Evolutionary conservation across 352 stramenopile species (phyloP).

Genomic region (Nothophytophthora sp.): DNA sequence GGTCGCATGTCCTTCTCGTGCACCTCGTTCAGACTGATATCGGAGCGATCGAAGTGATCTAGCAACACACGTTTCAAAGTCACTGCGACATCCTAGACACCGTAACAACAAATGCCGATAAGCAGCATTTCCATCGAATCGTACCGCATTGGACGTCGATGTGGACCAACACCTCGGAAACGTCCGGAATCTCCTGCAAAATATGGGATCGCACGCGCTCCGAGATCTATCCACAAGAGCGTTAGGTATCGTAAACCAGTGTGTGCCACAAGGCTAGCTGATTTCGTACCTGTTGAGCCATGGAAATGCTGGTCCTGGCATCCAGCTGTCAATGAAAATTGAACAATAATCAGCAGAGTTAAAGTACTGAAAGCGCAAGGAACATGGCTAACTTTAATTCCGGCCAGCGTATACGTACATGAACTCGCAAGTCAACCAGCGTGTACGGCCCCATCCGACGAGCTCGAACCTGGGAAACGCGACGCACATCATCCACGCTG

Average conservation of each 20-base stretch:
- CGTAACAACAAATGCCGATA: too few species aligned
- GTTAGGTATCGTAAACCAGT: too few species aligned
- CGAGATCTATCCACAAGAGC: slow-evolving; percentile 73
- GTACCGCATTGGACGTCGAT: slow-evolving; percentile 79
- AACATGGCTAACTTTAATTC: not conserved
- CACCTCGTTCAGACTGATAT: slow-evolving; percentile 20
- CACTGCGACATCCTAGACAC: too few species aligned
- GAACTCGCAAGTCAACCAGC: slow-evolving; percentile 81
- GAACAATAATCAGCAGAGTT: not conserved
- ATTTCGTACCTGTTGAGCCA: slow-evolving; percentile 70
- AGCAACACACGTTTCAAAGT: too few species aligned
- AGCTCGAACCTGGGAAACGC: slow-evolving; percentile 80
- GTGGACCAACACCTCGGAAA: slow-evolving; percentile 89
- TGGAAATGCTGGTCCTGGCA: slow-evolving; percentile 79
- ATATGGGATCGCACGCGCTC: slow-evolving; percentile 72
- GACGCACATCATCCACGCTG: slow-evolving; percentile 79
- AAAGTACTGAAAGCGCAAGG: too few species aligned
- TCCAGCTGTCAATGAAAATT: slow-evolving; percentile 42
- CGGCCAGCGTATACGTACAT: slow-evolving; percentile 50
- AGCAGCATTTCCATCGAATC: too few species aligned
- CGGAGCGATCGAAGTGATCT: slow-evolving; percentile 29
- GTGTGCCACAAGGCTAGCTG: too few species aligned
- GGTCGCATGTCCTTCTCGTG: slow-evolving; percentile 66
- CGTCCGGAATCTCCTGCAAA: slow-evolving; percentile 61
- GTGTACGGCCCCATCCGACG: slow-evolving; percentile 89